Conservation (phyloP, 192 early-diverging fungal genomes). For the Backusella luteola region DNA sequence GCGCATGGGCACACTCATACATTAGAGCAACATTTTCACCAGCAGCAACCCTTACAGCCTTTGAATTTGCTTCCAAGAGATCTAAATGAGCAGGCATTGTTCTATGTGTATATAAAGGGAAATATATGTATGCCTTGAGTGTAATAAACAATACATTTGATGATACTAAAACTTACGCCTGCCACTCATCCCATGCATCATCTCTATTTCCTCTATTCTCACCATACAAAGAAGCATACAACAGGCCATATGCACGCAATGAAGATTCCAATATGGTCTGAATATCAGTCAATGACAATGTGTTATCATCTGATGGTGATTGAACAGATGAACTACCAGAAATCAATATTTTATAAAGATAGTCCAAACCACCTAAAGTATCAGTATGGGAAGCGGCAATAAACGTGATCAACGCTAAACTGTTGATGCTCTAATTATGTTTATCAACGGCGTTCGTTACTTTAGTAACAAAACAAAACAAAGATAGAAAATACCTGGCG, state of each 20-base stretch:
- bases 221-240: conserved; percentile 14
- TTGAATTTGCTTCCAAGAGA: neutral
- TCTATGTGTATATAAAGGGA: neutral
- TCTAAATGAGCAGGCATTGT: conserved; percentile 4
- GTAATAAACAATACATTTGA: neutral
- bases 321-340: neutral
- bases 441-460: neutral
- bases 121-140: neutral
- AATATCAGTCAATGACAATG: neutral
- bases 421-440: conserved; percentile 5
- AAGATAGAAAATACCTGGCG: neutral
- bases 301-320: neutral
- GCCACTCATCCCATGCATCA: conserved; percentile 10
- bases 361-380: neutral
- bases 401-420: neutral
- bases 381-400: conserved; percentile 8
- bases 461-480: neutral
- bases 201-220: neutral
- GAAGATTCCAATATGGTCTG: neutral
- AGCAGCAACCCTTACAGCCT: neutral
- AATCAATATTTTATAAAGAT: conserved; percentile 1
- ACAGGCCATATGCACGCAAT: conserved; percentile 1
- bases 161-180: neutral
- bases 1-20: neutral
- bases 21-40: conserved; percentile 11